These are phyloP conservation scores for Solanum pinnatisectum DNA, from an alignment of 257 asterid species.

Conservation along the genomic window DNA sequence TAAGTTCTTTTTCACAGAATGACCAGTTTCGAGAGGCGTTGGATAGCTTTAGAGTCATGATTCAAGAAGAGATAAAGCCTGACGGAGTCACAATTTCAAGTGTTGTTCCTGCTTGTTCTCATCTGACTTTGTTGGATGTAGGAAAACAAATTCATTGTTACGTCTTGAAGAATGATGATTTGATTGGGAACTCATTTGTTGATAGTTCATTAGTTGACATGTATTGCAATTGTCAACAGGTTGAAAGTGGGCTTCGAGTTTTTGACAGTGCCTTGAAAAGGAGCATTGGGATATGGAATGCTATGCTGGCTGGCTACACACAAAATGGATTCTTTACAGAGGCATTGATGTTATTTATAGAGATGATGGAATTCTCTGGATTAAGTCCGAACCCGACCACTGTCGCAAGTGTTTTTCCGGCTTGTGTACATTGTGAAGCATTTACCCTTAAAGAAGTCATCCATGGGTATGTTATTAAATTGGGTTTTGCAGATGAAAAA, in stretches of 20 bases:
- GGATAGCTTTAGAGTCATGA: slow-evolving; percentile 46
- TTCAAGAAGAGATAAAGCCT: slow-evolving; percentile 46
- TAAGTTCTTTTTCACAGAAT: slow-evolving; percentile 41
- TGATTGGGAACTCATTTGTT: slow-evolving; percentile 56
- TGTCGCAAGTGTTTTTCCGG: slow-evolving; percentile 81
- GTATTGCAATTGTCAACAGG: slow-evolving; percentile 83
- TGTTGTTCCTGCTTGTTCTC: slow-evolving; percentile 79
- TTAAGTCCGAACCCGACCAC: slow-evolving; percentile 61
- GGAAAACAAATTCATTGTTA: slow-evolving; percentile 77
- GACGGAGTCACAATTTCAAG: slow-evolving; percentile 80
- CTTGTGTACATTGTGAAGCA: slow-evolving; percentile 63
- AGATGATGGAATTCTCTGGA: slow-evolving; percentile 30
- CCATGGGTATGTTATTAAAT: slow-evolving; percentile 71
- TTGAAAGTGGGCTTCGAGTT: slow-evolving; percentile 42
- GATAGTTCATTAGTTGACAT: slow-evolving; percentile 78
- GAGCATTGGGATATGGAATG: slow-evolving; percentile 70
- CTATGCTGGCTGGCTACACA: slow-evolving; percentile 84
- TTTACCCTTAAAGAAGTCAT: slow-evolving; percentile 57
- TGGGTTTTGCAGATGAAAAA: slow-evolving; percentile 49
- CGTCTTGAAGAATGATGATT: slow-evolving; percentile 47
- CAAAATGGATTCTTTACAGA: slow-evolving; percentile 57
- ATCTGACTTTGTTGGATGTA: slow-evolving; percentile 53
- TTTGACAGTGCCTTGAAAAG: slow-evolving; percentile 41
- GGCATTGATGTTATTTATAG: slow-evolving; percentile 49
- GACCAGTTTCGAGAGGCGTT: slow-evolving; percentile 55